These are phyloP conservation scores for Echria macrotheca DNA, from an alignment of 495 filamentous ascomycete genomes.

Conservation along the genomic window DNA sequence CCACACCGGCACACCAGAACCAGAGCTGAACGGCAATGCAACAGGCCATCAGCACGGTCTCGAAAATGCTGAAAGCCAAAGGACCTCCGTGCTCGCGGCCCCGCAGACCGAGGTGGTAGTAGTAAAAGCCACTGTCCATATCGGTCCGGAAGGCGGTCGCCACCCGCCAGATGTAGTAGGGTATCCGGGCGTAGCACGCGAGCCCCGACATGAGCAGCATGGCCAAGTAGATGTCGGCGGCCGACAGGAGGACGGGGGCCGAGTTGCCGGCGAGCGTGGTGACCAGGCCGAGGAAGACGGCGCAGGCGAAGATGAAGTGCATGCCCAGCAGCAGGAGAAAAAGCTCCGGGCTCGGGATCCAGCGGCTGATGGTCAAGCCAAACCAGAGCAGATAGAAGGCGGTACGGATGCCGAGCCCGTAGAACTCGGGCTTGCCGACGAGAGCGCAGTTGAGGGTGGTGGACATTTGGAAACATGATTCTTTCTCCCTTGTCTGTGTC, in stretches of 20 bases:
- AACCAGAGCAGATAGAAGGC: slow-evolving; percentile 35
- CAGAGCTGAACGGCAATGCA: slow-evolving; percentile 32
- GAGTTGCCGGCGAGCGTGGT: slow-evolving; percentile 1
- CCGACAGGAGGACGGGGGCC: slow-evolving; percentile 4
- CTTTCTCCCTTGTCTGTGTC: background rate
- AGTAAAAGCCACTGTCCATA: slow-evolving; percentile 1
- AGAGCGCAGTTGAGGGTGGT: slow-evolving; percentile 11
- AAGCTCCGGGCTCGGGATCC: slow-evolving; percentile 12
- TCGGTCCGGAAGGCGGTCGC: slow-evolving; percentile 19
- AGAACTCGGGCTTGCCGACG: slow-evolving; percentile 14
- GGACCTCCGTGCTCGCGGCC: slow-evolving; percentile 4
- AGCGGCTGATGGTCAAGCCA: slow-evolving; percentile 18
- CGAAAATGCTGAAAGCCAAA: background rate
- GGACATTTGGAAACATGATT: background rate
- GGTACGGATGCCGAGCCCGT: slow-evolving; percentile 33
- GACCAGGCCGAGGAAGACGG: slow-evolving; percentile 19
- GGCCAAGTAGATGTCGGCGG: slow-evolving; percentile 30
- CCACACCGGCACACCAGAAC: slow-evolving; percentile 32
- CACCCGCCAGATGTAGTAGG: slow-evolving; percentile 30
- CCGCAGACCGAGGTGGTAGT: background rate
- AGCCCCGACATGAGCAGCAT: slow-evolving; percentile 32
- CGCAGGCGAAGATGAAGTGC: slow-evolving; percentile 17
- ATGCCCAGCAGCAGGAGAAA: slow-evolving; percentile 10
- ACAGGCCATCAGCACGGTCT: slow-evolving; percentile 22
- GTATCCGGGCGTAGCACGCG: slow-evolving; percentile 24